A percentile compares a stretch with the other conserved stretches of the same genome.
Evolutionary conservation across 768 basidiomycete genomes (phyloP).

Genomic region (Amanita rubescens): DNA sequence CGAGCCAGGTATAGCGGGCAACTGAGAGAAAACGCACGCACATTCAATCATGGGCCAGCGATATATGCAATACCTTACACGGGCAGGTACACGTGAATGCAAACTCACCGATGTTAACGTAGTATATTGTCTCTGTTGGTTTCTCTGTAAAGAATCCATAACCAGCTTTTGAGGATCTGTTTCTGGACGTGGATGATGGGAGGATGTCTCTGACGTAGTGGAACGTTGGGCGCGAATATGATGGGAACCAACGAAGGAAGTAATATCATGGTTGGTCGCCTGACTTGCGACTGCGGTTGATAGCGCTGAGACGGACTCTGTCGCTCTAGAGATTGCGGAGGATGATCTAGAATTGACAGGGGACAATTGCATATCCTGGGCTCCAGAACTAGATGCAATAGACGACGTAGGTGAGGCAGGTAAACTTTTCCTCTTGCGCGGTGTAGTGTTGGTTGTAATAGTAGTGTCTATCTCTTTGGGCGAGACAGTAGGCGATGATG

Average conservation of each 20-base stretch:
- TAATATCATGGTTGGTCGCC: not conserved
- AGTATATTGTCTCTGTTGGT: not conserved
- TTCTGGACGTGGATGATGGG: not conserved
- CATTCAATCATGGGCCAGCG: not conserved
- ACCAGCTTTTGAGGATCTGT: not conserved
- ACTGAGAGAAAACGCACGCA: not conserved
- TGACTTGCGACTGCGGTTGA: not conserved
- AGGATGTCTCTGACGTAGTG: not conserved
- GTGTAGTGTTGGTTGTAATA: not conserved
- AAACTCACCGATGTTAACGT: not conserved
- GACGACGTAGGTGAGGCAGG: constrained; percentile 18
- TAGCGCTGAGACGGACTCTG: not conserved
- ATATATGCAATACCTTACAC: not conserved
- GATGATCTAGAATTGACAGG: constrained; percentile 13
- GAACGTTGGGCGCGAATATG: not conserved
- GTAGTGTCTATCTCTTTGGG: not conserved
- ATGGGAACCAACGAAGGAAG: not conserved
- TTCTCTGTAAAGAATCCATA: not conserved
- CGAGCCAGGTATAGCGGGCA: not conserved
- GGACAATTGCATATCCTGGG: constrained; percentile 21
- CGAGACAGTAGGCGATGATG: not conserved
- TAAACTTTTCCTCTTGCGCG: constrained; percentile 6
- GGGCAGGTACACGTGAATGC: not conserved
- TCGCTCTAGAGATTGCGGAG: not conserved
- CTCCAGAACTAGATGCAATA: constrained; percentile 19